Conservation (phyloP, 345 rosid species). For the Linum lewisii region DNA sequence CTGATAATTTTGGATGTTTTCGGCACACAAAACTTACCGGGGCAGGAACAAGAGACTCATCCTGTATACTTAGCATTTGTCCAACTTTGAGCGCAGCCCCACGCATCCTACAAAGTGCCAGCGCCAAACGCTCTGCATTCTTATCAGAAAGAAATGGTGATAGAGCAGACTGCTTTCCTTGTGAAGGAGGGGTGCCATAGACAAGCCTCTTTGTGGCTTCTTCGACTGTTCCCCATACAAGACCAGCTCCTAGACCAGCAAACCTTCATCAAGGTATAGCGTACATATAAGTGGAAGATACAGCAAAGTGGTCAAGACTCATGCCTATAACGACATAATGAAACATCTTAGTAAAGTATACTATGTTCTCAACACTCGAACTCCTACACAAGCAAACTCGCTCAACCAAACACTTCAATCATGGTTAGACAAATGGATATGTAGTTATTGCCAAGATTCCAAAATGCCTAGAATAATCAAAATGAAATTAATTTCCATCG, state of each 20-base stretch:
- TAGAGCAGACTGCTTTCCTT: conserved; percentile 49
- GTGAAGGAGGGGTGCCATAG: conserved; percentile 50
- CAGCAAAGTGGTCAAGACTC: background rate
- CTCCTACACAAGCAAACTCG: background rate
- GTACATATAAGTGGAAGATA: conserved; percentile 16
- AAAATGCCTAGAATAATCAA: background rate
- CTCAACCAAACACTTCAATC: background rate
- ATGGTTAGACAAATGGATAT: too few relatives aligned
- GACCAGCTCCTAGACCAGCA: conserved; percentile 96
- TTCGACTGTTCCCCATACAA: conserved; percentile 91
- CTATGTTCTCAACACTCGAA: background rate
- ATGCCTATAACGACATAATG: background rate
- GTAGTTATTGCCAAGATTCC: background rate
- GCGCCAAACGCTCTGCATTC: conserved; percentile 92
- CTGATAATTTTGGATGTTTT: background rate
- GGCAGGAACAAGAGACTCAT: conserved; percentile 94
- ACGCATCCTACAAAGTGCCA: conserved; percentile 90
- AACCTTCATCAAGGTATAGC: conserved; percentile 54
- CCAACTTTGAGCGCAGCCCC: conserved; percentile 97
- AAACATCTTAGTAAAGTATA: background rate
- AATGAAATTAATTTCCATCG: background rate
- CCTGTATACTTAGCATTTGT: conserved; percentile 96
- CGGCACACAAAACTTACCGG: conserved; percentile 37
- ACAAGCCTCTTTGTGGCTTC: conserved; percentile 82
- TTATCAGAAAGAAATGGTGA: conserved; percentile 71